phyloP scores from a whole-genome alignment of 805 yeast species.

The Candida endomychidarum region DNA sequence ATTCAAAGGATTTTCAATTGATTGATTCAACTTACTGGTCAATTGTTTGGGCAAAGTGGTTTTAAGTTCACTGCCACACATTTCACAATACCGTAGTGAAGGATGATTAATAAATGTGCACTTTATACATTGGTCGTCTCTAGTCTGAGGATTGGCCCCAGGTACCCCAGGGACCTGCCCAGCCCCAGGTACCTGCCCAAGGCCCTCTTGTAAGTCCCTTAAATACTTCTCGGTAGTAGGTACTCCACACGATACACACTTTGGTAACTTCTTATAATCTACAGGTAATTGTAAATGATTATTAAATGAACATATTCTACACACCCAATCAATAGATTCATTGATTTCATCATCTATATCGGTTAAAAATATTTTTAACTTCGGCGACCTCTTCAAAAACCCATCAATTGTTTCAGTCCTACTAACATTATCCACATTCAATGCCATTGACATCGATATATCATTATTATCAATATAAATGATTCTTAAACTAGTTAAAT shows the following conservation, averaged over 20 bases:
- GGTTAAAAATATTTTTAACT: slow-evolving; percentile 45
- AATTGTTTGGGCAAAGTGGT: slow-evolving; percentile 14
- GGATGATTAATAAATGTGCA: slow-evolving; percentile 88
- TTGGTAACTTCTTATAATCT: slow-evolving; percentile 27
- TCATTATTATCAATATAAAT: slow-evolving; percentile 64
- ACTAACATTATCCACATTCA: slow-evolving; percentile 45
- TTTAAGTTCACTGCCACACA: slow-evolving; percentile 65
- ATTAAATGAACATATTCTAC: slow-evolving; percentile 83
- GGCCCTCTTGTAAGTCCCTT: slow-evolving; percentile 5
- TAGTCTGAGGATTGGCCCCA: not conserved
- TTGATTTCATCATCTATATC: not conserved
- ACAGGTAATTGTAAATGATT: slow-evolving; percentile 37
- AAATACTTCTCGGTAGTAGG: slow-evolving; percentile 19
- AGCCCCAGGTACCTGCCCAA: too few relatives aligned
- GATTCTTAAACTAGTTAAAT: slow-evolving; percentile 70
- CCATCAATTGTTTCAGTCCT: slow-evolving; percentile 45
- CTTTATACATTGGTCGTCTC: slow-evolving; percentile 43
- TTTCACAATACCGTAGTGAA: slow-evolving; percentile 73
- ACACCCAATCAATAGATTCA: slow-evolving; percentile 60
- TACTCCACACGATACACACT: slow-evolving; percentile 43
- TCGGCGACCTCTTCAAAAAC: slow-evolving; percentile 77
- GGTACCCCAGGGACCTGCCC: too few relatives aligned
- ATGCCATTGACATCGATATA: slow-evolving; percentile 42
- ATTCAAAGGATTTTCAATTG: slow-evolving; percentile 14
- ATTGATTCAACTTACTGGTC: not conserved